Base-by-base conservation (phyloP, 1,284 basidiomycete species). In the Puccinia triticina region DNA sequence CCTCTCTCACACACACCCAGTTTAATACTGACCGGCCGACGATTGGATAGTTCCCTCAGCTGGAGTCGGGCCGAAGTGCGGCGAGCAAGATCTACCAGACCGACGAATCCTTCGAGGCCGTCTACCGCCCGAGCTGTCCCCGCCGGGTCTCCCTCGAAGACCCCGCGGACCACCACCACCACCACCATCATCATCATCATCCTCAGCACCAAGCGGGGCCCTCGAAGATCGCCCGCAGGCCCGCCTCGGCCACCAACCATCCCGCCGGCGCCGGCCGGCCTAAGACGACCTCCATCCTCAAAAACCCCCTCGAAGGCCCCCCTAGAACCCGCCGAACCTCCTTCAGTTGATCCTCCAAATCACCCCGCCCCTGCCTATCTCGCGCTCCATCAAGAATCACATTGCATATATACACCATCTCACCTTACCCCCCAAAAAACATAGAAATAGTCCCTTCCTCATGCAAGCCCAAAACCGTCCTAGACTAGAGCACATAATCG, bases 81-180 rank as follows among this genome's bases (percentile, higher is more conserved):
- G 8, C 43, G 21, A 43, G 66, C 11, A 69, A 69, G 21, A 69
- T 69, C 37, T 69, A 69, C 29, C 40, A 69, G 46, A 69, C 66
- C 66, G 66, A 69, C 18, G 66, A 69, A 46, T 46, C 40, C 18
- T 69, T 69, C 32, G 66, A 69, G 40, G 18, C 23, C 10, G 26
- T 48, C n/a, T 69, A 69, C 18, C 66, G 66, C 1, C 66, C 66
- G 66, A 69, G 66, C n/a, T n/a, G n/a, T 34, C 46, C 66, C 26
- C 43, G 66, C 4, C 37, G 66, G 29, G 66, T 69, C n/a, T 69
- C 66, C n/a, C 10, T 48, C 5, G 66, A 69, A 46, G 37, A 43
- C 4, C n/a, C 66, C 11, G 10, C 59, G 3, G 59, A 61, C 29
- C 57, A n/a, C 14, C 26, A 32, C 14, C 43, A 46, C 8, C 43